Evolutionary conservation across 164 flowering plant genomes (phyloP), one percentile per base, ranked within the genome.

Genomic region (Pachysandra terminalis): DNA sequence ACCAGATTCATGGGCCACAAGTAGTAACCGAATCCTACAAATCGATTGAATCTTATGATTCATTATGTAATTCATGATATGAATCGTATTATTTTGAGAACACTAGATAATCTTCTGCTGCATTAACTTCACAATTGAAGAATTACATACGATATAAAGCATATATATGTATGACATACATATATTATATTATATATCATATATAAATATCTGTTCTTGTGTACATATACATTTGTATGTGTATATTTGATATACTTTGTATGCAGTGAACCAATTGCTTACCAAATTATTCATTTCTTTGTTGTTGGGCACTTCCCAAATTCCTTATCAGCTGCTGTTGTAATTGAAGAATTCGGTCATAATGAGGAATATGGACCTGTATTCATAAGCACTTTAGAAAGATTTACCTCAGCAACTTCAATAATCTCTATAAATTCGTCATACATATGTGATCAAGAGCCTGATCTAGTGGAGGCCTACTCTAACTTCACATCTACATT

Each of bases 361-460:
- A 86, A 76, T 69, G 99, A 92, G 77, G 97, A 95, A 77, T 88
- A 79, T 77, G 97, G 96, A 64, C 71, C 84, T 71, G 74, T 90
- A 66, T 90, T 86, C 71, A 73, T 92, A 61, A 85, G 84, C 69
- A 86, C 87, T 7, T 90, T 92, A 76, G 93, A 92, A 72, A 83
- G 92, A 74, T 85, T 95, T 74, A 86, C 96, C 14, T 76, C 82
- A 68, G 84, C 99, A 70, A 65, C 90, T 74, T 95, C 97, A 55
- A 85, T 95, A 52, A 66, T 79, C 75, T 91, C 87, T 68, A 90
- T 95, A 59, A 89, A 85, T 79, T 95, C 99, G 49, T 92, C 99
- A 6, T 95, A 95, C 64, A 83, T 95, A 77, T 95, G 97, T 78
- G 97, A 95, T 74, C 99, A 95, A 82, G 97, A 95, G 51, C 99